Conservation (phyloP, 2,329 filamentous ascomycete species). For the Aspergillus arachidicola region DNA sequence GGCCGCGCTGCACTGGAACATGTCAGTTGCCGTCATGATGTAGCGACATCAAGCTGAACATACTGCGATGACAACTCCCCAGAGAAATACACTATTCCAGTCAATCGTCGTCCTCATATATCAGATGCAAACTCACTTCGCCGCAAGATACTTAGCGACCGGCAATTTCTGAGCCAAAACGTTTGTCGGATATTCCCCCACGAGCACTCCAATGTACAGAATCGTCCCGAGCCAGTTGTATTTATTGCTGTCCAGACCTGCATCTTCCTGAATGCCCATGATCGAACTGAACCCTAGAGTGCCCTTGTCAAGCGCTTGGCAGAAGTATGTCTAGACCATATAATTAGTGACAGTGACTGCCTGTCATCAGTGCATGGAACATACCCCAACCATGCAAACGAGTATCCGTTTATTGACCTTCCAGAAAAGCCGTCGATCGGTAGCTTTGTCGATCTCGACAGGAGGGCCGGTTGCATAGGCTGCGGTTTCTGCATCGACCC, state of each 20-base stretch:
- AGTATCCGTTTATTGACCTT: constrained; percentile 20
- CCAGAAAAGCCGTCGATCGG: constrained; percentile 22
- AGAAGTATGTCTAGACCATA: constrained; percentile 21
- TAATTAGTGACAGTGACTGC: neutral
- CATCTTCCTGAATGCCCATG: constrained; percentile 29
- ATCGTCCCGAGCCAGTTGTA: constrained; percentile 53
- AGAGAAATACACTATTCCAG: constrained; percentile 45
- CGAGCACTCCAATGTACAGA: constrained; percentile 54
- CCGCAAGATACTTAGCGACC: constrained; percentile 51
- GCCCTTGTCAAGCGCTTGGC: constrained; percentile 26
- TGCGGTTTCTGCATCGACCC: neutral
- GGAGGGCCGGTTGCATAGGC: neutral
- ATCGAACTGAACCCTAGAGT: constrained; percentile 26
- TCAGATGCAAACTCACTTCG: constrained; percentile 28
- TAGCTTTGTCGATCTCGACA: constrained; percentile 19
- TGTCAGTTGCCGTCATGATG: neutral
- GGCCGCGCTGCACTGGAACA: constrained; percentile 26
- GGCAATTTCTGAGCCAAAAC: constrained; percentile 53
- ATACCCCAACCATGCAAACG: neutral
- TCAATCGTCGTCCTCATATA: neutral
- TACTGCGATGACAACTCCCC: constrained; percentile 51
- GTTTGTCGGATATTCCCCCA: constrained; percentile 55
- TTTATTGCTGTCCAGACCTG: constrained; percentile 36
- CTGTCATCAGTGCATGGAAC: neutral
- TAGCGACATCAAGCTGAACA: constrained; percentile 33